phyloP scores from a whole-genome alignment of 2,329 filamentous ascomycete species.

The Microsporum canis region DNA sequence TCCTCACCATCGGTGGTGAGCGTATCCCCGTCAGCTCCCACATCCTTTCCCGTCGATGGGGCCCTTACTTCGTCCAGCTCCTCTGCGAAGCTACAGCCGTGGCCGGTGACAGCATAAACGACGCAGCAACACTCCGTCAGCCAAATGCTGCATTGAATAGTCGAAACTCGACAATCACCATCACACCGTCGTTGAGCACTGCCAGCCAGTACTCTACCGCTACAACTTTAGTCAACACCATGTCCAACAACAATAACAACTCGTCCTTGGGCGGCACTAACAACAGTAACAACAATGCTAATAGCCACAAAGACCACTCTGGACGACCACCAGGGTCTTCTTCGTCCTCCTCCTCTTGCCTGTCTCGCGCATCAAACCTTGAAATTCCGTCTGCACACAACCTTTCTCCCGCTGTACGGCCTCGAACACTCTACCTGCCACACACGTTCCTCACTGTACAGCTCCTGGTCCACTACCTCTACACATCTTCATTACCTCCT shows the following conservation, averaged over 20 bases:
- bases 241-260: constrained; percentile 12
- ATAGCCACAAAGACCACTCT: not conserved
- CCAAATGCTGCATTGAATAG: constrained; percentile 45
- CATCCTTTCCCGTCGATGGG: constrained; percentile 79
- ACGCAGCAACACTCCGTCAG: constrained; percentile 64
- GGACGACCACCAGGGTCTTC: constrained; percentile 1
- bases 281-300: constrained; percentile 9
- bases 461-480: constrained; percentile 82
- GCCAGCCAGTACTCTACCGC: constrained; percentile 33
- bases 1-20: constrained; percentile 81
- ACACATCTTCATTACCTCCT: constrained; percentile 77
- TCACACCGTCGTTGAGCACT: constrained; percentile 50
- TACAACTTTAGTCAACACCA: constrained; percentile 30
- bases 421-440: constrained; percentile 80
- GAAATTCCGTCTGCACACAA: constrained; percentile 44
- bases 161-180: constrained; percentile 74
- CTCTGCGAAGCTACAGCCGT: constrained; percentile 66
- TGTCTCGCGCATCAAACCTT: constrained; percentile 26
- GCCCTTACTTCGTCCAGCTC: constrained; percentile 88
- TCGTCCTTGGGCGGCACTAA: constrained; percentile 9
- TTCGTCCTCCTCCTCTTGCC: not conserved
- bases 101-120: constrained; percentile 55
- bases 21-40: constrained; percentile 88
- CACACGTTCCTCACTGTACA: constrained; percentile 85
- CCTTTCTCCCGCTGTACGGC: constrained; percentile 52